A percentile compares a stretch with the other conserved stretches of the same genome.
Evolutionary conservation across 2,329 filamentous ascomycete species (phyloP).

Genomic region (Apiospora aurea): DNA sequence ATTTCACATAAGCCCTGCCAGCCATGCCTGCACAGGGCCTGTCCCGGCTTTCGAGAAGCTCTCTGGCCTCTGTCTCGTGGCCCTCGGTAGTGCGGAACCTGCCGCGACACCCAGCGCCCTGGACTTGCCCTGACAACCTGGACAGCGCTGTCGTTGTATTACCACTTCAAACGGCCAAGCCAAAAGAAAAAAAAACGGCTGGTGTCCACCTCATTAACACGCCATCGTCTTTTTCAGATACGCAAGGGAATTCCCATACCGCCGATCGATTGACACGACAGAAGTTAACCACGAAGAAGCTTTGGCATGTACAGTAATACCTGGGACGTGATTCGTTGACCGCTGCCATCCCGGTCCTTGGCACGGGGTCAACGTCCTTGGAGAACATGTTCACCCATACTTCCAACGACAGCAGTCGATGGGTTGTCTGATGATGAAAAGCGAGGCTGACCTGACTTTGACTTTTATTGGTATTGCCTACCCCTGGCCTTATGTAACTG

Average conservation of each 20-base stretch:
- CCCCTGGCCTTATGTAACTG: constrained; percentile 3
- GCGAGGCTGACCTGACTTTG: constrained; percentile 19
- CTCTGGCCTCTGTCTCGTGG: not conserved
- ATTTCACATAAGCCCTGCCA: not conserved
- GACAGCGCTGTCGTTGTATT: constrained; percentile 5
- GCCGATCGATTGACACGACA: not conserved
- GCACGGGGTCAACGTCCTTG: not conserved
- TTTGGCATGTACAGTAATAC: not conserved
- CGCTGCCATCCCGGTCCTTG: constrained; percentile 8
- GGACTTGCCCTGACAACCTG: not conserved
- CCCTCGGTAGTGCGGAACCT: not conserved
- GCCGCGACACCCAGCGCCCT: constrained; percentile 1
- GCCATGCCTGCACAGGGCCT: not conserved
- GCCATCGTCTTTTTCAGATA: not conserved
- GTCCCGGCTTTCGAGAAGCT: constrained; percentile 8
- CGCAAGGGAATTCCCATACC: not conserved
- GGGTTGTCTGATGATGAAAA: not conserved
- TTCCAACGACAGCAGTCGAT: not conserved
- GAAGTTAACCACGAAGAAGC: not conserved
- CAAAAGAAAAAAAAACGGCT: constrained; percentile 4
- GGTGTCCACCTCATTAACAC: not conserved
- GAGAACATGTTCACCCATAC: constrained; percentile 3
- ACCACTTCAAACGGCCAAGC: constrained; percentile 19
- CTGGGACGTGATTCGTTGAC: not conserved
- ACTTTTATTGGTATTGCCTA: constrained; percentile 4